phyloP scores from a whole-genome alignment of 1,139 yeast species.

The Suhomyces anneliseae region DNA sequence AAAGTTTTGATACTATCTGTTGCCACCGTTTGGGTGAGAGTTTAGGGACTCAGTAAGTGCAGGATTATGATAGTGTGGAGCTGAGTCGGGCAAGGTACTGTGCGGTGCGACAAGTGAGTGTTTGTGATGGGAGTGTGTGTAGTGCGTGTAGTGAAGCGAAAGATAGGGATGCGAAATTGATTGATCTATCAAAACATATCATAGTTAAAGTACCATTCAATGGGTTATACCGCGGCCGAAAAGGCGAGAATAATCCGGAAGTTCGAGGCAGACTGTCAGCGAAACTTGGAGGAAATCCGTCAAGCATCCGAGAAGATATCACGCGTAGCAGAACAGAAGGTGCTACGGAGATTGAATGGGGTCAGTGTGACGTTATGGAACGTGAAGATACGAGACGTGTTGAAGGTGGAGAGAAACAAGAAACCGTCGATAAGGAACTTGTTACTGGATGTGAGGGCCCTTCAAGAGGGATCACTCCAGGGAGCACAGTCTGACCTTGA shows the following conservation, averaged over 20 bases:
- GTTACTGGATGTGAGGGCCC: constrained; percentile 29
- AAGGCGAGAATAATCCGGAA: constrained; percentile 35
- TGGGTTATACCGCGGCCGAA: constrained; percentile 35
- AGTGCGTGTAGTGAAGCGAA: too few species aligned
- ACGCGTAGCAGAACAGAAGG: constrained; percentile 26
- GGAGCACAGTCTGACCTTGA: constrained; percentile 5
- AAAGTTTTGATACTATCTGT: neutral
- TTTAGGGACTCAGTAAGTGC: constrained; percentile 3
- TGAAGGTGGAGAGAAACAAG: constrained; percentile 46
- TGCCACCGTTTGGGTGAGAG: constrained; percentile 8
- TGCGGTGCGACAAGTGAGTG: too few species aligned
- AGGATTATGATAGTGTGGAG: constrained; percentile 4
- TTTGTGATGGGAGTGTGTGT: too few species aligned
- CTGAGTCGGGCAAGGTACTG: neutral
- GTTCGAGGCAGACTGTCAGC: constrained; percentile 23
- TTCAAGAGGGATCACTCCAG: constrained; percentile 10
- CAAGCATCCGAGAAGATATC: constrained; percentile 18
- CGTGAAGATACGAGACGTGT: constrained; percentile 37
- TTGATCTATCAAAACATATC: constrained; percentile 2
- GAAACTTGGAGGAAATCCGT: constrained; percentile 19
- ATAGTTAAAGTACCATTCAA: neutral
- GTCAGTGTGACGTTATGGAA: constrained; percentile 45
- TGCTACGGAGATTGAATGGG: constrained; percentile 36
- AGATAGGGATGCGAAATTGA: neutral
- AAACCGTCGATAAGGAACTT: constrained; percentile 30